Conservation (phyloP, 1,284 basidiomycete species). For the Uromyces viciae-fabae region DNA sequence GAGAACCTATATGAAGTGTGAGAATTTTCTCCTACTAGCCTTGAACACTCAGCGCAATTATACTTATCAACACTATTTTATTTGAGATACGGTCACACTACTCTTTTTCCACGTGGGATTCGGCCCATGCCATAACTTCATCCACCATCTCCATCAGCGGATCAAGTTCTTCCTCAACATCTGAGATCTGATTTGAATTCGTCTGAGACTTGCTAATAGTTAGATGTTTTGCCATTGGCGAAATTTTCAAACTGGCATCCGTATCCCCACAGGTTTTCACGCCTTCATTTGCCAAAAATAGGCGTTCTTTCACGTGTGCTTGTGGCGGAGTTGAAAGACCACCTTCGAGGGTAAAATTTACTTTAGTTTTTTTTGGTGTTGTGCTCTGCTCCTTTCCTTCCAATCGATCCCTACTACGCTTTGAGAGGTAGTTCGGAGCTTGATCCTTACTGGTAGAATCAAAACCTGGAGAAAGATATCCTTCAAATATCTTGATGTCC, state of each 20-base stretch:
- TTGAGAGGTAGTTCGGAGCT: neutral
- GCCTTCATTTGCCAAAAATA: too few relatives aligned
- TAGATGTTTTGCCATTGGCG: too few relatives aligned
- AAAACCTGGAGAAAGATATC: constrained; percentile 18
- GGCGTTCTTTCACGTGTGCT: neutral
- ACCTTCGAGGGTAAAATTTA: neutral
- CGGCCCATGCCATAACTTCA: constrained; percentile 31
- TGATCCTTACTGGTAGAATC: neutral
- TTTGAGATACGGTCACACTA: too few relatives aligned
- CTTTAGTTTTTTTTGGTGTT: neutral
- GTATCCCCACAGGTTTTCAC: neutral
- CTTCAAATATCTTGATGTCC: constrained; percentile 38
- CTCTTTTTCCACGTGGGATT: constrained; percentile 11
- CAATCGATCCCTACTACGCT: neutral
- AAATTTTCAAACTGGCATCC: too few relatives aligned
- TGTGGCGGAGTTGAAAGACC: too few relatives aligned
- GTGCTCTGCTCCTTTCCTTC: neutral
- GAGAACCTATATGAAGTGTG: too few relatives aligned
- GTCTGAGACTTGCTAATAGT: too few relatives aligned
- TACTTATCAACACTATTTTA: too few relatives aligned
- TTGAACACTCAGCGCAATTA: too few relatives aligned
- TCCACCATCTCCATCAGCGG: neutral
- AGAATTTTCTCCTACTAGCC: too few relatives aligned
- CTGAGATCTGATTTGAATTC: too few relatives aligned
- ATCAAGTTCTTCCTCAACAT: constrained; percentile 1